Percentiles rank a stretch among this genome's conserved stretches.
Evolutionary conservation across 192 early-diverging fungal species (phyloP).

Genomic region (Diversispora epigaea): DNA sequence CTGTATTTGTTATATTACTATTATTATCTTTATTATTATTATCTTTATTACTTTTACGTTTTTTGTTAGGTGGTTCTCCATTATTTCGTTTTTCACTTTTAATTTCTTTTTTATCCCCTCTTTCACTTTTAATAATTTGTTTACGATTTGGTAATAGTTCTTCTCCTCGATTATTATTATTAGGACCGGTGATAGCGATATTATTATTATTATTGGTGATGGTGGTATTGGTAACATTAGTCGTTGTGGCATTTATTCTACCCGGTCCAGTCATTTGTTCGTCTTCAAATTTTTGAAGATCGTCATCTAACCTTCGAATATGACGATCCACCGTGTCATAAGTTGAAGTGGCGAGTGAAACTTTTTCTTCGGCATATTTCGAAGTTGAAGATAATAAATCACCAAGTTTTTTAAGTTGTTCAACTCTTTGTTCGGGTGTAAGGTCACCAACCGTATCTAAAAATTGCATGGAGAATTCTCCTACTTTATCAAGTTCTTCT

Average conservation of each 20-base stretch:
- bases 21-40: neutral
- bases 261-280: slow-evolving; percentile 73
- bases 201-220: no score
- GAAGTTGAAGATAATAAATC: slow-evolving; percentile 69
- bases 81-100: slow-evolving; percentile 37
- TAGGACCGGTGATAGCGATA: no score
- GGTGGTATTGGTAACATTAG: slow-evolving; percentile 29
- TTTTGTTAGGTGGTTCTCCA: neutral
- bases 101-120: slow-evolving; percentile 32
- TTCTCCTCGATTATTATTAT: neutral
- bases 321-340: slow-evolving; percentile 93
- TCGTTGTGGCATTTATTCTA: slow-evolving; percentile 39
- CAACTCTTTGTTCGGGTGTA: slow-evolving; percentile 52
- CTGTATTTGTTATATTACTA: neutral
- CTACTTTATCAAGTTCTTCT: slow-evolving; percentile 73
- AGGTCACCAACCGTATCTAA: slow-evolving; percentile 62
- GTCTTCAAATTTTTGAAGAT: slow-evolving; percentile 88
- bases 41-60: neutral
- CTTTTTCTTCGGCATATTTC: slow-evolving; percentile 91
- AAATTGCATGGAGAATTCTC: slow-evolving; percentile 68
- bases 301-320: slow-evolving; percentile 87
- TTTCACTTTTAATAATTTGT: slow-evolving; percentile 37
- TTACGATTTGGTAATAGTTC: slow-evolving; percentile 48
- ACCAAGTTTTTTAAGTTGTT: slow-evolving; percentile 54
- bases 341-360: slow-evolving; percentile 87